These are phyloP conservation scores for Pythium dissimile DNA, from an alignment of 352 stramenopile species.

Conservation along the genomic window DNA sequence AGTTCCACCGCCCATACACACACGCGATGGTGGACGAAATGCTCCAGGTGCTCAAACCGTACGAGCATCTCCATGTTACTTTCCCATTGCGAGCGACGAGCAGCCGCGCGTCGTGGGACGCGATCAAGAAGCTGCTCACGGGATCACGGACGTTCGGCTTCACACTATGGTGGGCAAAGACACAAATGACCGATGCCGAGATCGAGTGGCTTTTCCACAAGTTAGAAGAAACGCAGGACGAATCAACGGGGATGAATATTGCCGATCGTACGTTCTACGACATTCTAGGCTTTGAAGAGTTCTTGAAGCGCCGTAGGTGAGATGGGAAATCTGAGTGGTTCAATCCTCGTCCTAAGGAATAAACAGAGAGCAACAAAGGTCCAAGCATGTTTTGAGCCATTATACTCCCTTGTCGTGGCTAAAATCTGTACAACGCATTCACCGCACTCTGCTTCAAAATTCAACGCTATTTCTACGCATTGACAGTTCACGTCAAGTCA, in stretches of 20 bases:
- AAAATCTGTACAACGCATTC: no score
- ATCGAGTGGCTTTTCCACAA: conserved; percentile 60
- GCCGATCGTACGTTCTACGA: conserved; percentile 66
- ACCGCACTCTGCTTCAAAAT: background rate
- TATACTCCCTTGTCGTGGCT: no score
- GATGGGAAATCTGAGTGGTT: background rate
- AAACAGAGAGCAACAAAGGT: background rate
- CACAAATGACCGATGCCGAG: conserved; percentile 42
- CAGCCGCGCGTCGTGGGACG: conserved; percentile 49
- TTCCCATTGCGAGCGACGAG: conserved; percentile 65
- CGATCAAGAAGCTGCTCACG: conserved; percentile 38
- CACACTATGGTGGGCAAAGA: conserved; percentile 69
- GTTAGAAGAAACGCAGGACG: conserved; percentile 30
- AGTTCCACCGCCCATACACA: conserved; percentile 49
- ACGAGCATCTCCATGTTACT: conserved; percentile 46
- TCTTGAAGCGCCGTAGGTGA: conserved; percentile 28
- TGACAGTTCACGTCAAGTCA: conserved; percentile 6
- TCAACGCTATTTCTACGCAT: background rate
- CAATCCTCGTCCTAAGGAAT: no score
- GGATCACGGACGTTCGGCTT: conserved; percentile 42
- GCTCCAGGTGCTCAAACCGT: conserved; percentile 40
- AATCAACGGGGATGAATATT: conserved; percentile 15
- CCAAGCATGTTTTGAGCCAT: background rate
- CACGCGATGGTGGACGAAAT: conserved; percentile 55
- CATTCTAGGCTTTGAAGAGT: conserved; percentile 59